Evolutionary conservation across 2,329 filamentous ascomycete species (phyloP).

Genomic region (Stagonosporopsis rhizophila): DNA sequence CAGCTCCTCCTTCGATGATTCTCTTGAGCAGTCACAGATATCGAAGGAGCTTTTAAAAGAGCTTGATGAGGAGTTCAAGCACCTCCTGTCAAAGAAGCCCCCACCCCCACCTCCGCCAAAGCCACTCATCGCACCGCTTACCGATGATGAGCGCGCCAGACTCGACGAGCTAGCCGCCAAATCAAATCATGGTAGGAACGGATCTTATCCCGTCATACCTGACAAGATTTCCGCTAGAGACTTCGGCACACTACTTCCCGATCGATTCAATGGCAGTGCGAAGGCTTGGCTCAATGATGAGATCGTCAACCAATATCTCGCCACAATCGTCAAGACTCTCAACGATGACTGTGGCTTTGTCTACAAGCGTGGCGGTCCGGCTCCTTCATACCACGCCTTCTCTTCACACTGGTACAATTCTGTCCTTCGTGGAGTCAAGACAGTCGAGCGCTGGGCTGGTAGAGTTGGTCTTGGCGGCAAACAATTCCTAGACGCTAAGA

Average conservation of each 20-base stretch:
- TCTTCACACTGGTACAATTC: conserved; percentile 71
- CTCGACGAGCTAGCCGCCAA: conserved; percentile 25
- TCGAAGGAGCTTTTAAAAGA: conserved; percentile 33
- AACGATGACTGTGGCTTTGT: conserved; percentile 63
- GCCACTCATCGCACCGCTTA: conserved; percentile 31
- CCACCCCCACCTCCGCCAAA: conserved; percentile 17
- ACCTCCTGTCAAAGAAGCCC: conserved; percentile 19
- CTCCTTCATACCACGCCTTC: conserved; percentile 68
- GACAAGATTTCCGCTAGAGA: conserved; percentile 62
- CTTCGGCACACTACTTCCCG: conserved; percentile 64
- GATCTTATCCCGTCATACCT: conserved; percentile 18
- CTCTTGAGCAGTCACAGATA: conserved; percentile 28
- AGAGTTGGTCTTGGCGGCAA: conserved; percentile 42
- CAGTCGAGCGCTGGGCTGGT: conserved; percentile 58
- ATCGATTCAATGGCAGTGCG: conserved; percentile 49
- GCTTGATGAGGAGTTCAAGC: conserved; percentile 24
- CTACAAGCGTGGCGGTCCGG: conserved; percentile 61
- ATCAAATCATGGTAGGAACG: conserved; percentile 26
- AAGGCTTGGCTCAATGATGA: conserved; percentile 78
- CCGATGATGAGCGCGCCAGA: conserved; percentile 20
- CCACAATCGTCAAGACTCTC: conserved; percentile 65
- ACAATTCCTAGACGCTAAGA: conserved; percentile 70
- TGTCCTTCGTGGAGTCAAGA: conserved; percentile 45
- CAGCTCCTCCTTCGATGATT: conserved; percentile 15
- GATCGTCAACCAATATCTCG: conserved; percentile 72